Base-by-base conservation (phyloP, 1,139 yeast species). In the Saccharomyces uvarum region DNA sequence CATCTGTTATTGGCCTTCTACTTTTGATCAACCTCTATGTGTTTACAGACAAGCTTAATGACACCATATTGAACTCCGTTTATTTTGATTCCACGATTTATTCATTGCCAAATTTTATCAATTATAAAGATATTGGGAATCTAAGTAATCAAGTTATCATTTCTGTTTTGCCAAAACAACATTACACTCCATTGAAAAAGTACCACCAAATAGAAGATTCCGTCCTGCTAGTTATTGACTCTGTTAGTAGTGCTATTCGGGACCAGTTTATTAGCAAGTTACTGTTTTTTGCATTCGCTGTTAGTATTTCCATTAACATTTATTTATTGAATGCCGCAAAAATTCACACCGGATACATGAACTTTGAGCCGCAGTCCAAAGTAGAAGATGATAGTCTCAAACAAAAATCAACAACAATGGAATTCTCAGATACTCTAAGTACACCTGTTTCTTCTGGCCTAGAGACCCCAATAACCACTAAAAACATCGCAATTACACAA, bases 191-290 rank as follows among this genome's bases (percentile, higher is more conserved):
- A 50, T 75, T 82, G 57, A 86, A 87, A 29, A 68, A 81, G 29
- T 73, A 84, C 44, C 81, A 85, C 51, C 82, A 82, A 62, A 65
- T 81, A 48, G 96, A 89, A 73, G 95, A 88, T 64, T 71, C 78
- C 13, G 64, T 86, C 32, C 70, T 82, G 50, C 73, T 77, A n/a
- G 61, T 80, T 28, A 73, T 87, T 54, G 82, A 80, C 52, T 77
- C 77, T 51, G 71, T 90, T 62, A 84, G 90, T 60, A 72, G 70
- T 58, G 88, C 91, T 14, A 85, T 91, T 57, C 82, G 86, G 63
- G 97, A 91, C 70, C 87, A 85, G 51, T 75, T 89, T 57, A 81
- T 91, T 62, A 84, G 95, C 58, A 91, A 93, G 69, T 81, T 84
- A 60, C 76, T 90, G 53, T 80, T 91, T 48, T 77, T 88, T 62